Conservation (phyloP, 805 yeast genomes). For the Hemisphaericaspora nanyangensis region DNA sequence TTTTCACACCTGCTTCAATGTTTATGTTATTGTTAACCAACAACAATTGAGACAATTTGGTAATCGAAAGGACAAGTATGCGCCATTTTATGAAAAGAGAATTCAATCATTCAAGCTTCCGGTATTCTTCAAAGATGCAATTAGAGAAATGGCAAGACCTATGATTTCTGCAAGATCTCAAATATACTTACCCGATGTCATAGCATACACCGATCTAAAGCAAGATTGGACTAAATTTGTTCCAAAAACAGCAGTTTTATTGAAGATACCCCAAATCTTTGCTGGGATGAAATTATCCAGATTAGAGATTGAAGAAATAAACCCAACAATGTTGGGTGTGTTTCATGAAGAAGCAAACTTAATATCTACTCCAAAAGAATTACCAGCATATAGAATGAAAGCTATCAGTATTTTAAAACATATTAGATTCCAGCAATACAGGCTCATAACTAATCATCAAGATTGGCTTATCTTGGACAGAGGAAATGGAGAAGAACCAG, state of each 20-base stretch:
- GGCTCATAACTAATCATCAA: neutral
- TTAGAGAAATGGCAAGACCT: constrained; percentile 5
- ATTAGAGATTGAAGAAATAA: constrained; percentile 2
- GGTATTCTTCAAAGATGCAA: constrained; percentile 1
- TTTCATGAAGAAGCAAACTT: constrained; percentile 1
- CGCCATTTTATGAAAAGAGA: neutral
- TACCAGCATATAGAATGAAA: neutral
- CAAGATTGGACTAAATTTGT: no score
- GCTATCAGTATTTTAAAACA: neutral
- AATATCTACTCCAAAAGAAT: neutral
- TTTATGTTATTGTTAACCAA: constrained; percentile 1
- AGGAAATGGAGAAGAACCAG: neutral
- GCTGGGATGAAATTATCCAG: neutral
- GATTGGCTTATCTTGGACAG: neutral
- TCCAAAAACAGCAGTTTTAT: neutral
- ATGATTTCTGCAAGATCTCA: neutral
- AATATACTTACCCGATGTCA: neutral
- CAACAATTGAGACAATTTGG: neutral
- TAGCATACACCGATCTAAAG: neutral
- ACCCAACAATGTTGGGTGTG: neutral
- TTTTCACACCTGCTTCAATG: neutral
- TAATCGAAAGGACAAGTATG: neutral
- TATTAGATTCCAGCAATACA: constrained; percentile 1
- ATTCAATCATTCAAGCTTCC: neutral
- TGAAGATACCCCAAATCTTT: neutral